Evolutionary conservation across 768 basidiomycete genomes (phyloP).

Genomic region (Hygrophorus pudorinus): DNA sequence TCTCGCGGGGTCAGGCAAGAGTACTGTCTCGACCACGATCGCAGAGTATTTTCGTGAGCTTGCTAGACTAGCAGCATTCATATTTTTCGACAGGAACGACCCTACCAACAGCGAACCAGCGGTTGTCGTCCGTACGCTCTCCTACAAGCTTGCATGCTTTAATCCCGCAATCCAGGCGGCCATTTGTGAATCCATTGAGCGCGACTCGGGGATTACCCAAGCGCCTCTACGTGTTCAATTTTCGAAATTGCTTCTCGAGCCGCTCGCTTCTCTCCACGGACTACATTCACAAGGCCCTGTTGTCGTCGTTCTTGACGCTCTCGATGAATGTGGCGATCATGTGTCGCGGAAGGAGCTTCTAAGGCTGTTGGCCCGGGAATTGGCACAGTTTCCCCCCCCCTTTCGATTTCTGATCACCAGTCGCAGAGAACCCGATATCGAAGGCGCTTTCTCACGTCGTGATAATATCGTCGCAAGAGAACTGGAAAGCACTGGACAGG

Average conservation of each 20-base stretch:
- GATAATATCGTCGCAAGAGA: background rate
- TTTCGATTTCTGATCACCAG: slow-evolving; percentile 15
- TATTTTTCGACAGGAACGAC: slow-evolving; percentile 11
- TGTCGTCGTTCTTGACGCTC: slow-evolving; percentile 17
- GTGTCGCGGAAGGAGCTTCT: slow-evolving; percentile 7
- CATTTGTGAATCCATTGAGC: background rate
- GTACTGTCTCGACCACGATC: slow-evolving; percentile 12
- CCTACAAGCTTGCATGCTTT: slow-evolving; percentile 3
- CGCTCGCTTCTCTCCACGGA: background rate
- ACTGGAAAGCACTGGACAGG: background rate
- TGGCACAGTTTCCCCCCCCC: slow-evolving; percentile 5
- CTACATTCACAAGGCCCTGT: background rate
- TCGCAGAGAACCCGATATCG: slow-evolving; percentile 12
- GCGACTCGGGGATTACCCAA: background rate
- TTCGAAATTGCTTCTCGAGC: background rate
- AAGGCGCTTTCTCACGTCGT: background rate
- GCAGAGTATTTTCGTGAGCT: slow-evolving; percentile 7
- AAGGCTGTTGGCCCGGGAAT: slow-evolving; percentile 7
- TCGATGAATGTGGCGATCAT: slow-evolving; percentile 15
- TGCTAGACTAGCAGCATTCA: slow-evolving; percentile 11
- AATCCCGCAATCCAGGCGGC: background rate
- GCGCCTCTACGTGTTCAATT: slow-evolving; percentile 3
- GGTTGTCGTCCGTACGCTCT: slow-evolving; percentile 8
- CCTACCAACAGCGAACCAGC: slow-evolving; percentile 4
- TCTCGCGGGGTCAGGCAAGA: slow-evolving; percentile 14